Base-by-base conservation (phyloP, 176 grass and related monocot genomes). In the Oryza punctata region DNA sequence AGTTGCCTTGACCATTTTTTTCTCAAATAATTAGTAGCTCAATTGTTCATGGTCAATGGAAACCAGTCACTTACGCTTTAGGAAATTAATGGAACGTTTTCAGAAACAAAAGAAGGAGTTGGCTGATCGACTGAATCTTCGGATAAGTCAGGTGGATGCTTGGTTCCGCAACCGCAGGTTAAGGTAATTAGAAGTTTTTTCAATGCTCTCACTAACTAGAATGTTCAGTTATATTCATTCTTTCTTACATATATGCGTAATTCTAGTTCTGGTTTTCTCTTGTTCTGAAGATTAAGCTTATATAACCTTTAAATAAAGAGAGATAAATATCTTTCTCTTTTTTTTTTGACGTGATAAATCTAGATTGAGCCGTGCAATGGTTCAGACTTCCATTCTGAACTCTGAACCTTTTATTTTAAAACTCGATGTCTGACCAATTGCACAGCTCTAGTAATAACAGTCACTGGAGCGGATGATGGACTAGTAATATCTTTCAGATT, bases 121-220 rank as follows among this genome's bases (percentile, higher is more conserved):
- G 65, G 93, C 93, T 14, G 78, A 77, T 54, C 90, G 68, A 68
- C 74, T 94, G 57, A 88, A 86, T 87, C 61, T 90, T 60, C 41
- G 82, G 38, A 46, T 29, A 11, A 85, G 85, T 41, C 92, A 90
- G 68, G 87, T 92, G 43, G 84, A 88, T 16, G 70, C 78, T 19
- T 92, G 90, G 93, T 90, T 90, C 47, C 57, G 88, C 24, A 92
- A 88, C 73, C 90, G 87, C 57, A 86, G 90, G 63, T 44, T 75
- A 81, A 90, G 93, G 93, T 94, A 81, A 82, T n/a, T 19, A 52
- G 21, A 44, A 44, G n/a, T 25, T 5, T 21, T 50, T 23, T 44
- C n/a, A 37, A 25, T 8, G 69, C 10, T 44, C 5, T 24, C 21
- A 61, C 38, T 25, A 12, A 38, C 12, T 69, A 69, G n/a, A 41